A percentile compares a stretch with the other conserved stretches of the same genome.
Evolutionary conservation across 345 rosid genomes (phyloP).

Genomic region (Lumnitzera littorea): DNA sequence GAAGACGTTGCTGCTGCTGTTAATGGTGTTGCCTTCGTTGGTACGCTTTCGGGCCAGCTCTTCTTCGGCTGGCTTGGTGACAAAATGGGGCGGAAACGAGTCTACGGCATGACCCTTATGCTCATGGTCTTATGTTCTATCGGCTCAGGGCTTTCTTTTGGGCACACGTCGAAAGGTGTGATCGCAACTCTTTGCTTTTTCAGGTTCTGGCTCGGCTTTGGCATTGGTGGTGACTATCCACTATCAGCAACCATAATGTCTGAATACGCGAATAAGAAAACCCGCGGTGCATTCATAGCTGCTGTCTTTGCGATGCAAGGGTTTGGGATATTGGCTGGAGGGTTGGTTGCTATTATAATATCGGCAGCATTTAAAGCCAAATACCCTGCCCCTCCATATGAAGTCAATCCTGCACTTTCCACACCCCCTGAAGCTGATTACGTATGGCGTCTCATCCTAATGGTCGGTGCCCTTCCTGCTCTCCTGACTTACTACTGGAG

Average conservation of each 20-base stretch:
- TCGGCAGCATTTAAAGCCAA: constrained; percentile 13
- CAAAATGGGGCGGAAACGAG: constrained; percentile 67
- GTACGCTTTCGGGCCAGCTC: constrained; percentile 71
- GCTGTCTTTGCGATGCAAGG: constrained; percentile 89
- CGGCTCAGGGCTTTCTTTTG: constrained; percentile 61
- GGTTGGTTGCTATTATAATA: constrained; percentile 38
- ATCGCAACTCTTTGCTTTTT: constrained; percentile 74
- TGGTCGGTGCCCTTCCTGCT: constrained; percentile 31
- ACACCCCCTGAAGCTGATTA: constrained; percentile 27
- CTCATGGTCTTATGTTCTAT: constrained; percentile 61
- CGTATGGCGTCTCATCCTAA: constrained; percentile 32
- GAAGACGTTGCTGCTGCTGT: constrained; percentile 48
- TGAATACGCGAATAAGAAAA: constrained; percentile 68
- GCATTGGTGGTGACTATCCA: constrained; percentile 86
- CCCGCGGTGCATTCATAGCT: constrained; percentile 71
- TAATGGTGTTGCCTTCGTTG: constrained; percentile 71
- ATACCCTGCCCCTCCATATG: constrained; percentile 11
- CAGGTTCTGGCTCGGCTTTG: constrained; percentile 87
- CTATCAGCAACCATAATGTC: constrained; percentile 93
- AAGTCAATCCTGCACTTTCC: background rate
- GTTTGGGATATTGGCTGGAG: constrained; percentile 61
- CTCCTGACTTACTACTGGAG: constrained; percentile 30
- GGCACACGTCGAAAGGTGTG: constrained; percentile 28
- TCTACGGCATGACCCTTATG: constrained; percentile 61
- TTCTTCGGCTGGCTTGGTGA: constrained; percentile 89